phyloP scores from a whole-genome alignment of 2,329 filamentous ascomycete genomes.

The Fusarium sp. region DNA sequence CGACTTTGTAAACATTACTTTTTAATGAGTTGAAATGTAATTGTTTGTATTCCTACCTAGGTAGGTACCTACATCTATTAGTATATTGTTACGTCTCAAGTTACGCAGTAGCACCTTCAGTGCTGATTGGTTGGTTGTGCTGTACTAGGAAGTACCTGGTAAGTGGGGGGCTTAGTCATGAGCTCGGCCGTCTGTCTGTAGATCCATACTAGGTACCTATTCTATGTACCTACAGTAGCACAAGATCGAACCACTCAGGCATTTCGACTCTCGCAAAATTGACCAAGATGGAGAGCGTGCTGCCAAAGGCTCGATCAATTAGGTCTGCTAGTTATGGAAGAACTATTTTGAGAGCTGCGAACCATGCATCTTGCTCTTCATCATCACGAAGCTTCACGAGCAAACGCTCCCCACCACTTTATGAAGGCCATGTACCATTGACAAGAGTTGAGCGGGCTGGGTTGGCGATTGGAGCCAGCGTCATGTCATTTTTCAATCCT shows the following conservation, averaged over 20 bases:
- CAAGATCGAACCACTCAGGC: conserved; percentile 28
- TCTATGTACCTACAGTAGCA: background rate
- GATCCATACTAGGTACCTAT: background rate
- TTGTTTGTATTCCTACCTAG: background rate
- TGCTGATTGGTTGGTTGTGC: conserved; percentile 5
- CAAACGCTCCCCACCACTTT: conserved; percentile 86
- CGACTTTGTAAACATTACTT: background rate
- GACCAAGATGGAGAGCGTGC: conserved; percentile 43
- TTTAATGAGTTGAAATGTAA: background rate
- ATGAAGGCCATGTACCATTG: conserved; percentile 92
- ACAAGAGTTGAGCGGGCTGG: conserved; percentile 80
- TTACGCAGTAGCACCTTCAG: conserved; percentile 1
- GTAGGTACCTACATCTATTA: background rate
- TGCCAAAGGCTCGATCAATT: conserved; percentile 40
- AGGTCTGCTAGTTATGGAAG: conserved; percentile 21
- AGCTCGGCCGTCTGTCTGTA: background rate
- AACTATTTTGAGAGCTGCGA: conserved; percentile 31
- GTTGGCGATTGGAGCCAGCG: conserved; percentile 73
- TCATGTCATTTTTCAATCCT: conserved; percentile 77
- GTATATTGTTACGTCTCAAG: background rate
- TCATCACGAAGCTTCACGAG: conserved; percentile 73
- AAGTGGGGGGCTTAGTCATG: conserved; percentile 18
- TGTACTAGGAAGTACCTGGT: background rate
- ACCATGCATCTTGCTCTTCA: conserved; percentile 37
- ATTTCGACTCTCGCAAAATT: conserved; percentile 7